Conservation (phyloP, 2,329 filamentous ascomycete genomes). For the Lojkania enalia region DNA sequence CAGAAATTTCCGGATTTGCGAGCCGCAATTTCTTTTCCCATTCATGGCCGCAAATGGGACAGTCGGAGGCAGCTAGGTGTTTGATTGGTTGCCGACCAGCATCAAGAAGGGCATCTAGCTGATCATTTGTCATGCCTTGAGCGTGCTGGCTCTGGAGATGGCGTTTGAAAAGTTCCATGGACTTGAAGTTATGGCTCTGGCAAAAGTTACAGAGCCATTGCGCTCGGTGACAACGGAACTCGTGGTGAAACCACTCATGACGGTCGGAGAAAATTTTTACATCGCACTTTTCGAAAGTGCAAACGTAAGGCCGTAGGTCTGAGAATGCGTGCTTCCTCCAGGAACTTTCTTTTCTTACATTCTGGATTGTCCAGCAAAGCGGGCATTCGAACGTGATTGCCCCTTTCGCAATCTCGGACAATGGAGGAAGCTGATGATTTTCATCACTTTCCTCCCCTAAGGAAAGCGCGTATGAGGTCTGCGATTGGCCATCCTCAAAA, state of each 20-base stretch:
- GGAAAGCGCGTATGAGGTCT: conserved; percentile 18
- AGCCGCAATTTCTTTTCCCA: conserved; percentile 12
- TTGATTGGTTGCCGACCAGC: conserved; percentile 9
- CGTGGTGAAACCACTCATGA: conserved; percentile 24
- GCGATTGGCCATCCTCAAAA: conserved; percentile 16
- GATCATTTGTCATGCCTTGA: conserved; percentile 8
- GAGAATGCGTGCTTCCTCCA: conserved; percentile 13
- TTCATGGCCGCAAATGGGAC: conserved; percentile 15
- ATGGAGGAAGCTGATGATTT: conserved; percentile 2
- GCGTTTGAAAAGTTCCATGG: conserved; percentile 7
- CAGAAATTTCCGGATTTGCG: conserved; percentile 9
- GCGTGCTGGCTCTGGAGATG: conserved; percentile 16
- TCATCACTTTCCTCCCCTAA: conserved; percentile 8
- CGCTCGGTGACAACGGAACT: conserved; percentile 17
- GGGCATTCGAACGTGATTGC: conserved; percentile 25
- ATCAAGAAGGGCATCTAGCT: conserved; percentile 11
- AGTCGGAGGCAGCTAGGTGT: conserved; percentile 11
- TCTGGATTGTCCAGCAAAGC: conserved; percentile 23
- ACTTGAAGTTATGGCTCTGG: conserved; percentile 3
- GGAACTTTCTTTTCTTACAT: conserved; percentile 10
- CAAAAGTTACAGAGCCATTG: conserved; percentile 23
- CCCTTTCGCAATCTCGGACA: conserved; percentile 10
- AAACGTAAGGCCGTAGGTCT: conserved; percentile 25
- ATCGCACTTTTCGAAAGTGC: conserved; percentile 21
- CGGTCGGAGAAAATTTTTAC: conserved; percentile 22